Base-by-base conservation (phyloP, 2,329 filamentous ascomycete species). In the Didymella exigua region DNA sequence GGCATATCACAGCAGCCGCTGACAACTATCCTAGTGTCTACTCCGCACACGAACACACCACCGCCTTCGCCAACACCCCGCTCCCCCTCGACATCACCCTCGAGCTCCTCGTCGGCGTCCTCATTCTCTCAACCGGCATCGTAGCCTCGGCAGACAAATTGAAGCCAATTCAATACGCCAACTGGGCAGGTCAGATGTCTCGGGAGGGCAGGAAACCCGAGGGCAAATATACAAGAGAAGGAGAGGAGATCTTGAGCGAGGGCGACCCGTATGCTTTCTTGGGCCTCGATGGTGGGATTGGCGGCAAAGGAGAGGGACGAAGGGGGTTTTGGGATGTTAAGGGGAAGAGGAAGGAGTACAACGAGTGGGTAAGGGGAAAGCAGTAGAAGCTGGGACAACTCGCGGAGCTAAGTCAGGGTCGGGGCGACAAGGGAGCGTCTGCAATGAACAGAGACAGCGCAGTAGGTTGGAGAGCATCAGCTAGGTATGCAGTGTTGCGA, bases 1-100 rank as follows among this genome's bases (percentile, higher is more conserved):
- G 1, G 2, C 5, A 16, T 4, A 2, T 2, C 7, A 9, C 34
- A 56, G 68, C 14, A 43, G 21, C 49, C 71, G 49, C 64, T 72
- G 55, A 72, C 47, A 29, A 24, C 5, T 33, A 36, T 40, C 11
- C 49, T 72, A 99, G 95, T 61, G 96, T 93, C 78, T 99, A 98
- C 78, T 99, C 95, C 46, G 92, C 93, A 41, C 90, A 96, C 76
- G 95, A 99, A 78, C 90, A 96, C 78, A 89, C 91, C 6, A 82
- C 87, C 19, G 84, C 96, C 44, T 85, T 87, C 81, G 76, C 53
- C 60, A 73, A 61, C 54, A 63, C 83, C 14, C 67, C 68, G 13
- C 82, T 98, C 1, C 93, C 95, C 0, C 77, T 90, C 58, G 95
- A 99, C 70, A 96, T 99, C 67, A 86, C 87, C 31, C 83, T 96